Percentiles rank a stretch among this genome's conserved stretches.
These are phyloP conservation scores for Ophiostoma sp. DNA, from an alignment of 2,329 filamentous ascomycete genomes.

Conservation along the genomic window DNA sequence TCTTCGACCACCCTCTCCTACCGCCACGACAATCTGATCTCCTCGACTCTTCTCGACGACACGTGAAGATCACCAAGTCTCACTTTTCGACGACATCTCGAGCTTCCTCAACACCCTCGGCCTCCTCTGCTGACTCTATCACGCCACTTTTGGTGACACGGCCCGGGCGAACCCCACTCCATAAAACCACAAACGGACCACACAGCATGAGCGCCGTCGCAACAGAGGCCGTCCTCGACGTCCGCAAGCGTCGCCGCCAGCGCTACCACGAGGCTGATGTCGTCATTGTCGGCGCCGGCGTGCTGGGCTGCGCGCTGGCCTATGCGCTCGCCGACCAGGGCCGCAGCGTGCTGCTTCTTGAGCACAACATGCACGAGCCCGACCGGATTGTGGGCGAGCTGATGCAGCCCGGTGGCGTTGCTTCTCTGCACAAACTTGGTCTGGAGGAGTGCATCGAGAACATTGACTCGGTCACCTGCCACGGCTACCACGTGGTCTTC, in stretches of 20 bases:
- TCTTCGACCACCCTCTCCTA: background rate
- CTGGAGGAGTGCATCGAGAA: conserved; percentile 78
- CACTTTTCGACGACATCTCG: background rate
- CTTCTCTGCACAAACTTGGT: conserved; percentile 77
- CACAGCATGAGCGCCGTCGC: background rate
- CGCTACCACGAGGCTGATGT: conserved; percentile 71
- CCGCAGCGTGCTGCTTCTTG: conserved; percentile 84
- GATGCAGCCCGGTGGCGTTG: conserved; percentile 86
- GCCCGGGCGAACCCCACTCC: background rate
- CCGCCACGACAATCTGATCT: background rate
- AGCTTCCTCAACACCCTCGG: background rate
- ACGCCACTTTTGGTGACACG: background rate
- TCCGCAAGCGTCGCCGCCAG: conserved; percentile 45
- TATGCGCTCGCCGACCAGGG: conserved; percentile 84
- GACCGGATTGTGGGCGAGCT: conserved; percentile 96
- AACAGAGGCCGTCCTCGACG: conserved; percentile 15
- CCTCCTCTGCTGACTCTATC: background rate
- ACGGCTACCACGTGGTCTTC: conserved; percentile 87
- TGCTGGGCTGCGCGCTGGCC: conserved; percentile 85
- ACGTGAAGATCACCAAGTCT: background rate
- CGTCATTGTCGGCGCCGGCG: conserved; percentile 86
- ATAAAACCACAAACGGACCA: background rate
- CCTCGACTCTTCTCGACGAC: background rate
- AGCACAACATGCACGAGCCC: conserved; percentile 86
- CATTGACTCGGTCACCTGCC: conserved; percentile 81